Evolutionary conservation across 306 rosid species (phyloP).

Genomic region (Citrullus amarus): DNA sequence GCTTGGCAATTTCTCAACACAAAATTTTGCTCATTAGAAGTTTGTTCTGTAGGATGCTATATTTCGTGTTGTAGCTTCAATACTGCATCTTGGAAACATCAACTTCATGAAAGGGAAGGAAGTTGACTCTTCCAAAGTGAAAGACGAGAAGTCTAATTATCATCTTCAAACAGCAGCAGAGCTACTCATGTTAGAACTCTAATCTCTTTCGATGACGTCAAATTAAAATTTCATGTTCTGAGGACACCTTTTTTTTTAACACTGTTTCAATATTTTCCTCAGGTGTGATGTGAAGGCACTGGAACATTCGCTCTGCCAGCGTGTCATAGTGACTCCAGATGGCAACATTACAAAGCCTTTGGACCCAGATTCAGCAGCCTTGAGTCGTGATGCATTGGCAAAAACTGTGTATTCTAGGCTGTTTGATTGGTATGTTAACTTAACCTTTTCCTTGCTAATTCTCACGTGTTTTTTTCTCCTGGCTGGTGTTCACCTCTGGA

Average conservation of each 20-base stretch:
- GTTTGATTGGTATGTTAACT: conserved; percentile 60
- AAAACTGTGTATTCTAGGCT: conserved; percentile 64
- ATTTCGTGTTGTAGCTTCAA: conserved; percentile 75
- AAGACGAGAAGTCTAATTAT: conserved; percentile 57
- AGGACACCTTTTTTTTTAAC: neutral
- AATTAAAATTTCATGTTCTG: neutral
- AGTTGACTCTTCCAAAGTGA: conserved; percentile 59
- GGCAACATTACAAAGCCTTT: conserved; percentile 72
- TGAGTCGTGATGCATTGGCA: conserved; percentile 75
- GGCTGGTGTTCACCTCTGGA: neutral
- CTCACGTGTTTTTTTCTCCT: neutral
- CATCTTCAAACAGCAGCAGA: conserved; percentile 70
- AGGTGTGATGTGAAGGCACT: conserved; percentile 60
- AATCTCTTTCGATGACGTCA: conserved; percentile 1
- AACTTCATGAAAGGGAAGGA: conserved; percentile 66
- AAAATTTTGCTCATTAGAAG: neutral
- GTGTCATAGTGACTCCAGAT: conserved; percentile 86
- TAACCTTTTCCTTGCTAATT: neutral
- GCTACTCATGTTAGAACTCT: conserved; percentile 46
- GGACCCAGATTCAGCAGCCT: conserved; percentile 57
- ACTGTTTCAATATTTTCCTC: conserved; percentile 18
- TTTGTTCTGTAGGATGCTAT: conserved; percentile 53
- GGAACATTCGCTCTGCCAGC: conserved; percentile 76
- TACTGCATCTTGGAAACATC: conserved; percentile 79
- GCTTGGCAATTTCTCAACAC: neutral